Conservation (phyloP, 2,329 filamentous ascomycete genomes). For the Fusarium floridanum region DNA sequence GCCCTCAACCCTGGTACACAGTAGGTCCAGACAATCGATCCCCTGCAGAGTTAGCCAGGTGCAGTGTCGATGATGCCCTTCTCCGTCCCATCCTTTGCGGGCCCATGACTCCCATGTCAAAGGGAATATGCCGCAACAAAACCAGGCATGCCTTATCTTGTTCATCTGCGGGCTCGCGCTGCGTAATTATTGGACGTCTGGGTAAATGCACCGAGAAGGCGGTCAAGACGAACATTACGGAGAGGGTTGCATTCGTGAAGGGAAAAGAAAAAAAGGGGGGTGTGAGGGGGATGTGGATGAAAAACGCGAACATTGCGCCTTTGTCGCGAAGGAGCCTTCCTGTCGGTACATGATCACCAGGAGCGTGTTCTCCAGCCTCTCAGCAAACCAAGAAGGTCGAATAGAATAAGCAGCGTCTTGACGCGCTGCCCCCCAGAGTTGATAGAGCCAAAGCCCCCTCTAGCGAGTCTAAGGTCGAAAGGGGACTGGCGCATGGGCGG, state of each 20-base stretch:
- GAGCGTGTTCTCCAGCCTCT: not conserved
- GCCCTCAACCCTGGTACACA: constrained; percentile 30
- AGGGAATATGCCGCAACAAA: constrained; percentile 44
- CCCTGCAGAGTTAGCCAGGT: constrained; percentile 42
- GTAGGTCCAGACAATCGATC: constrained; percentile 34
- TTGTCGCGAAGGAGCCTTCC: constrained; percentile 4
- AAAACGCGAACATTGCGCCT: constrained; percentile 13
- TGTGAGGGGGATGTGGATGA: constrained; percentile 21
- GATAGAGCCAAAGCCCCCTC: not conserved
- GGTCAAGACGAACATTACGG: constrained; percentile 36
- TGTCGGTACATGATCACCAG: not conserved
- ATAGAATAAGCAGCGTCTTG: constrained; percentile 11
- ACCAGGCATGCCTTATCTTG: constrained; percentile 38
- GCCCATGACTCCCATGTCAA: constrained; percentile 39
- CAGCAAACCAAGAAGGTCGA: constrained; percentile 7
- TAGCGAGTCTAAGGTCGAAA: constrained; percentile 23
- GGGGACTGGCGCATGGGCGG: constrained; percentile 19
- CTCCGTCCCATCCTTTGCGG: constrained; percentile 40
- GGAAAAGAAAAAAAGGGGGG: constrained; percentile 14
- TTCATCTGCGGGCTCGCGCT: constrained; percentile 37
- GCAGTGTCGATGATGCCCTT: constrained; percentile 31
- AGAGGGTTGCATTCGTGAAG: constrained; percentile 42
- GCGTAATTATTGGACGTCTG: constrained; percentile 41
- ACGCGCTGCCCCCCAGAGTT: not conserved
- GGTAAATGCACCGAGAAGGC: constrained; percentile 39